These are phyloP conservation scores for Eucalyptus paniculata DNA, from an alignment of 345 rosid species.

Conservation along the genomic window DNA sequence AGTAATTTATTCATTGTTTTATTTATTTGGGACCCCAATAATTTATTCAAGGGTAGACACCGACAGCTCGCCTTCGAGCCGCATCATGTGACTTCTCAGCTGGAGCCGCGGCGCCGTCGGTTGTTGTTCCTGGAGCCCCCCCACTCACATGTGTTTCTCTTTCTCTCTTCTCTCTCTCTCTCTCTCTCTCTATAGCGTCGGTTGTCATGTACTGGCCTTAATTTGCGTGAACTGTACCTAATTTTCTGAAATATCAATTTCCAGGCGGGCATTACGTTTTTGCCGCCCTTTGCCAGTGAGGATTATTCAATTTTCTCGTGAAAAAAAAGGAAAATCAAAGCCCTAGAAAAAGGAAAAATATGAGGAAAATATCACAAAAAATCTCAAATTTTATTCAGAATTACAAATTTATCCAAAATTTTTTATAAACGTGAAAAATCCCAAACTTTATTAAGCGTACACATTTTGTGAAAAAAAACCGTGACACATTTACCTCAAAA, in stretches of 20 bases:
- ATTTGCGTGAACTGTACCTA: background rate
- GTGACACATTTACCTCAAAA: no score
- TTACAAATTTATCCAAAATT: no score
- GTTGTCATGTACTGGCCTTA: background rate
- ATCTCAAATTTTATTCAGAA: fast-evolving
- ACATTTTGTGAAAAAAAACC: no score
- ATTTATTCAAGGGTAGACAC: background rate
- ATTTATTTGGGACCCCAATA: background rate
- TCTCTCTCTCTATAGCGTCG: background rate
- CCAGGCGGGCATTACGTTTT: background rate
- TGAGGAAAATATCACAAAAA: no score
- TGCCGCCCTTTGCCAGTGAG: background rate
- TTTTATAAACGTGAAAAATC: fast-evolving
- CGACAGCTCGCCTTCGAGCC: background rate
- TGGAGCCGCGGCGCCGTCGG: background rate
- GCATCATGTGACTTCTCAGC: background rate
- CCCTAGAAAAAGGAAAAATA: background rate
- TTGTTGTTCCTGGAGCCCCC: background rate
- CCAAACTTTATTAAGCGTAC: fast-evolving
- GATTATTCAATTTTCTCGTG: background rate
- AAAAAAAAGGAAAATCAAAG: background rate
- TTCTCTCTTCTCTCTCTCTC: background rate
- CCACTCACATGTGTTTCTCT: background rate
- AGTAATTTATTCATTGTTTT: background rate
- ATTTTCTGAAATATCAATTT: background rate